Percentiles rank a stretch among this genome's conserved stretches.
Conservation (phyloP, 805 yeast genomes). For the Saccharomycopsis lassenensis region DNA sequence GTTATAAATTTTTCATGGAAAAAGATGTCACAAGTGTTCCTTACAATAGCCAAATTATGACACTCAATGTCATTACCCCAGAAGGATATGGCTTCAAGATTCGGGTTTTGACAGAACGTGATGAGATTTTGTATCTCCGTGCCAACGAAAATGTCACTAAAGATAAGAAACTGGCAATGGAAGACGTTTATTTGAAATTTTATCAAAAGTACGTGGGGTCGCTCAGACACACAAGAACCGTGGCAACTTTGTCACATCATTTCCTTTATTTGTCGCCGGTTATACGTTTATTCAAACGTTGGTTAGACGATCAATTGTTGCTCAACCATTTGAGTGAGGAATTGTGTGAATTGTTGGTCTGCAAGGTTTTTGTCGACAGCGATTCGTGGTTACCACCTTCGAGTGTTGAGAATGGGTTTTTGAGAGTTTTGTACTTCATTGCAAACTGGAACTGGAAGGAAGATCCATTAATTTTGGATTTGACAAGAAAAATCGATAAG, state of each 20-base stretch:
- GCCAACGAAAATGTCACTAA: constrained; percentile 58
- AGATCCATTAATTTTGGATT: constrained; percentile 70
- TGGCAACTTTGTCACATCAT: constrained; percentile 58
- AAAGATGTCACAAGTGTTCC: constrained; percentile 57
- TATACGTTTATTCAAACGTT: constrained; percentile 74
- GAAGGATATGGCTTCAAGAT: constrained; percentile 83
- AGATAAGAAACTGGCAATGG: constrained; percentile 46
- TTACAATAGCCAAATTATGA: constrained; percentile 45
- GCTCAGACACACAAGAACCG: constrained; percentile 71
- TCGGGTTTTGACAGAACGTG: constrained; percentile 73
- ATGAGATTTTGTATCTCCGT: constrained; percentile 60
- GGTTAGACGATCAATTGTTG: constrained; percentile 80
- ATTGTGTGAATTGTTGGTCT: constrained; percentile 68
- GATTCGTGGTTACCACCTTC: constrained; percentile 78
- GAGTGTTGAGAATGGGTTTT: constrained; percentile 70
- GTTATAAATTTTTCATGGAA: constrained; percentile 48
- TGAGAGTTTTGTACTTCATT: constrained; percentile 58
- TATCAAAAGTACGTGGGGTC: constrained; percentile 52
- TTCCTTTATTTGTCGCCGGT: constrained; percentile 69
- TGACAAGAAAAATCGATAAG: constrained; percentile 40
- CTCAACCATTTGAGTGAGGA: constrained; percentile 67
- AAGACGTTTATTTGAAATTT: constrained; percentile 53
- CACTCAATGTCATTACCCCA: constrained; percentile 63
- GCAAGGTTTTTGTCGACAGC: constrained; percentile 78
- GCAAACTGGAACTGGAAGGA: constrained; percentile 93